Conservation (phyloP, 2,329 filamentous ascomycete genomes). For the Stemphylium lycopersici region DNA sequence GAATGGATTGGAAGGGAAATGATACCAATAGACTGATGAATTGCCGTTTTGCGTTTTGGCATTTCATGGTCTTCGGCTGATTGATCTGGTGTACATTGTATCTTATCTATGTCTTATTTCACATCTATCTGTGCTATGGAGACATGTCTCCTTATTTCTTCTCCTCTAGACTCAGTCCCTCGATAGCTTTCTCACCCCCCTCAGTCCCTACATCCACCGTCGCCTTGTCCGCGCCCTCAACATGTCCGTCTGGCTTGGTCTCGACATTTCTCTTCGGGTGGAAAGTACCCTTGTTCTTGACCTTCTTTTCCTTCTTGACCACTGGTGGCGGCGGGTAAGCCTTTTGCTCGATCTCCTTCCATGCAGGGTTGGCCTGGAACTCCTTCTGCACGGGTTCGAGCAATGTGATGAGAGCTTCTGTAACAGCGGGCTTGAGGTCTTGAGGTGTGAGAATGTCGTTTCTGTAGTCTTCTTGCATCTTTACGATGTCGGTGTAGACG, state of each 20-base stretch:
- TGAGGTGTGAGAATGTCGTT: constrained; percentile 86
- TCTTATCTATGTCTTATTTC: too few relatives aligned
- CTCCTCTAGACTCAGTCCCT: constrained; percentile 41
- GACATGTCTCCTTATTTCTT: constrained; percentile 22
- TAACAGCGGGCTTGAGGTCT: constrained; percentile 82
- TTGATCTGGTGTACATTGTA: too few relatives aligned
- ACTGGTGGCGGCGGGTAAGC: constrained; percentile 79
- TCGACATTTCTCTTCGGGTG: constrained; percentile 58
- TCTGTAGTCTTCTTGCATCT: constrained; percentile 79
- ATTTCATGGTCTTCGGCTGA: background rate
- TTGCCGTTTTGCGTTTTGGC: background rate
- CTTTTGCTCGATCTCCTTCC: constrained; percentile 76
- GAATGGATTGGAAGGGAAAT: constrained; percentile 1
- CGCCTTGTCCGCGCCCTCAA: constrained; percentile 52
- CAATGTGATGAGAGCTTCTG: constrained; percentile 73
- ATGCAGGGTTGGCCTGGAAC: constrained; percentile 74
- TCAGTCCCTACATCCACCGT: constrained; percentile 51
- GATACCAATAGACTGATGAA: constrained; percentile 18
- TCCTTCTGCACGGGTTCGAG: constrained; percentile 78
- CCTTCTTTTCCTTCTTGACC: constrained; percentile 70
- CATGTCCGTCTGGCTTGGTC: constrained; percentile 54
- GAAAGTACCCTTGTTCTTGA: constrained; percentile 75
- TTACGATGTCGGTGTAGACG: constrained; percentile 75
- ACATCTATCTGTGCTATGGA: background rate
- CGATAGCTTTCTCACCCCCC: constrained; percentile 41